These are phyloP conservation scores for Coleophoma crateriformis DNA, from an alignment of 2,329 filamentous ascomycete species.

Conservation along the genomic window DNA sequence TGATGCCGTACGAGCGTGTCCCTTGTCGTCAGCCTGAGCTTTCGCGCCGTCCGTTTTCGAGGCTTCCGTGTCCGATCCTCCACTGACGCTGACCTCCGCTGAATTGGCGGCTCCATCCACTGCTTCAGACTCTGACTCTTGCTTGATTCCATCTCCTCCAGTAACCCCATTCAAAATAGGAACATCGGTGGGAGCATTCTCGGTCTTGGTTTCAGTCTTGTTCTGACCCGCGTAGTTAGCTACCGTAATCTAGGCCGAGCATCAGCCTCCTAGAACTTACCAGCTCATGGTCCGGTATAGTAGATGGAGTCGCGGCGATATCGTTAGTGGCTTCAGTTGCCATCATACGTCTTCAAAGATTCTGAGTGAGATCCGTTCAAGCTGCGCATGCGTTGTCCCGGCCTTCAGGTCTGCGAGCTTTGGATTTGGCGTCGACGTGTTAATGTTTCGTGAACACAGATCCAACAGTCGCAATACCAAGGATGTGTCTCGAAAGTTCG, in stretches of 20 bases:
- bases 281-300: conserved; percentile 24
- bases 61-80: conserved; percentile 72
- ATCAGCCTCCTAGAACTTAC: conserved; percentile 12
- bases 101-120: conserved; percentile 57
- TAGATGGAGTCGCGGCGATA: conserved; percentile 32
- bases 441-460: background rate
- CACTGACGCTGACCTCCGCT: conserved; percentile 63
- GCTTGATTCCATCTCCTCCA: conserved; percentile 44
- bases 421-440: conserved; percentile 3
- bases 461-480: conserved; percentile 2
- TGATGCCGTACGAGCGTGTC: conserved; percentile 52
- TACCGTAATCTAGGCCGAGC: background rate
- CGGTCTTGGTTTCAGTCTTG: conserved; percentile 41
- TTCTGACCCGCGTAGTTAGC: conserved; percentile 22
- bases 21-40: conserved; percentile 49
- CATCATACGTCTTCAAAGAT: conserved; percentile 52
- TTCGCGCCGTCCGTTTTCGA: conserved; percentile 51
- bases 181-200: conserved; percentile 36
- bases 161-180: conserved; percentile 40
- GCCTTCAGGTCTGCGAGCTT: conserved; percentile 15
- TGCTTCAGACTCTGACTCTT: conserved; percentile 41
- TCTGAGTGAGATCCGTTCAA: conserved; percentile 20
- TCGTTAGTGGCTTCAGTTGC: conserved; percentile 54
- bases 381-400: conserved; percentile 27
- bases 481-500: background rate